Evolutionary conservation across 2,329 filamentous ascomycete genomes (phyloP), one percentile per base, ranked within the genome.

Genomic region (Colletotrichum abscissum): DNA sequence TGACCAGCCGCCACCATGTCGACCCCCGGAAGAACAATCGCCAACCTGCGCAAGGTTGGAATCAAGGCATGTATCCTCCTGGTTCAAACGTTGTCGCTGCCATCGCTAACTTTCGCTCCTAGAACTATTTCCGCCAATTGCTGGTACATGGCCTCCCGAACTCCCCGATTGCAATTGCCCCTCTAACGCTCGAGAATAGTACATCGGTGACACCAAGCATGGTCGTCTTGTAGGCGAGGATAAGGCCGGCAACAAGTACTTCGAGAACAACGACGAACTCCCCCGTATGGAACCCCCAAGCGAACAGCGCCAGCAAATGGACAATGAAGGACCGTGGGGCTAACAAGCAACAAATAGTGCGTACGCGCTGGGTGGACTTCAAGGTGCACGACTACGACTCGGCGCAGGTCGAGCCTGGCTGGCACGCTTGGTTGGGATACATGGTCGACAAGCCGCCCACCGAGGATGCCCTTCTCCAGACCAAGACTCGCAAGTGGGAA

Each of bases 341-440:
- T 69, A 52, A 75, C 52, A 14, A 42, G 67, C n/a, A 42, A 26
- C 19, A 22, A 46, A 55, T 78, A 97, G 95, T 98, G 79, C 93
- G 96, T 80, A 98, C 95, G 78, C 92, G 95, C 88, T 99, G 97
- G 97, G 94, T 99, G 76, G 95, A 98, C 85, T 99, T 97, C 89
- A 96, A 95, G 86, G 89, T 94, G 84, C 88, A 94, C 79, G 95
- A 98, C 84, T 94, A 89, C 81, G 94, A 97, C 79, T 88, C 94
- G 75, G 90, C 91, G 72, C 94, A 98, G 67, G 94, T 98, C 79
- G 96, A 98, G 85, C 95, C 96, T 63, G 94, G 96, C 84, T 99
- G 97, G 97, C 97, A 98, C 86, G 95, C 94, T 35, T 99, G 97
- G 97, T 95, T 99, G 78, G 95, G 95, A 77, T 98, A 99, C 86